Base-by-base conservation (phyloP, 331 rosid genomes). In the Quercus tomentella region DNA sequence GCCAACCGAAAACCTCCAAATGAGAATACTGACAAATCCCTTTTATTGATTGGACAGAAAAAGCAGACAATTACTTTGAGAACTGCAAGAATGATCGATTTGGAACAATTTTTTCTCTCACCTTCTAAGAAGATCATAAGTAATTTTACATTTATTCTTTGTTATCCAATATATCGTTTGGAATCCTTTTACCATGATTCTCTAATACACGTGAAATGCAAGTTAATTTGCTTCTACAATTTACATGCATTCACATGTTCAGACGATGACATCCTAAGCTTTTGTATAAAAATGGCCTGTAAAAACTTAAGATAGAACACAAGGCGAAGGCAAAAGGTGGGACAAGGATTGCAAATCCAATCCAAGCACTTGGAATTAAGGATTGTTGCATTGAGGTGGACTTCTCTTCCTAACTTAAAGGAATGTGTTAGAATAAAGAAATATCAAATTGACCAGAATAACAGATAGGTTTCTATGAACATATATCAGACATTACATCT, bases 401-500 rank as follows among this genome's bases (percentile, higher is more conserved):
- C 52, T 67, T 67, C 45, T 67, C 52, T 67, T 45, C 72, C 70
- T 63, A 2, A 63, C 70, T 26, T 67, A 49, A 35, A 65, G 16
- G 54, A 67, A 67, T 67, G 52, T 28, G 31, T 74, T 35, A 63
- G 58, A 78, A 75, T 56, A 56, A 17, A 5, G 2, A 67, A 76
- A 21, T n/a, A 73, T 73, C 57, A 72, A 6, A 55, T 31, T 11
- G 54, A 35, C 28, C 23, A 76, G 74, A 68, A 78, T 17, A 28
- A 70, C 66, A 56, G 31, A 68, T 79, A 71, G 41, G 65, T 66
- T 35, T 31, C 55, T 76, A 31, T 74, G 62, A 75, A 77, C 35
- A 75, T 15, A 72, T 54, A 80, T 25, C 69, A 35, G 16, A 65
- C 23, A 23, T 60, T 25, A 63, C n/a, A 31, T 54, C 56, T 58